Base-by-base conservation (phyloP, 2,329 filamentous ascomycete genomes). In the Curvularia spicifera region DNA sequence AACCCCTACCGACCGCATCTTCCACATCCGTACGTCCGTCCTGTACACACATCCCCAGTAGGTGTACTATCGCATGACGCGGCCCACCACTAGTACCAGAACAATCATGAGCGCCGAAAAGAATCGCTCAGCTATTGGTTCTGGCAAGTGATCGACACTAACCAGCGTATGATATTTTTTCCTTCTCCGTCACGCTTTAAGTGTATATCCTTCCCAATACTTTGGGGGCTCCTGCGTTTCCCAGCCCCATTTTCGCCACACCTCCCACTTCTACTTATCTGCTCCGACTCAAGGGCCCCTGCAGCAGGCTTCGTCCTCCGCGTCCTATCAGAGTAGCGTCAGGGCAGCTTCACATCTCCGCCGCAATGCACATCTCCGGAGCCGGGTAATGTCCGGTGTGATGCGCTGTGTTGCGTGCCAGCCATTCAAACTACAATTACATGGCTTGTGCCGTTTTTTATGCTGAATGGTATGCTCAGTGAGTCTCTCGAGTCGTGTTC, bases 361-460 rank as follows among this genome's bases (percentile, higher is more conserved):
- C 26, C 13, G 37, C 44, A 12, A 51, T 18, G 20, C 5, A 18
- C 29, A 66, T 53, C 22, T 57, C 31, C 2, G 29, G 10, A 31
- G 29, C 10, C 47, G 6, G 51, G 40, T 8, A 6, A 18, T 22
- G 3, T 12, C 26, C 9, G 62, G 40, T 15, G 57, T 59, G 13
- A 53, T 53, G 3, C 58, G 59, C 40, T 26, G 22, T 1, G 29
- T 18, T 13, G 18, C 8, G 28, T 28, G 22, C 22, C 22, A 24
- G 22, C 22, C 22, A 24, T 24, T 8, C 59, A 70, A 47, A 8
- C 29, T 15, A 5, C 10, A 40, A 31, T 61, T 64, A 18, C 63
- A 70, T 12, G 48, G 56, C 18, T 48, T 42, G 33, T 63, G n/a
- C 6, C 15, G 26, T 31, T 42, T n/a, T 15, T 28, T 1, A 39